phyloP scores from a whole-genome alignment of 1,284 basidiomycete genomes.

The Schizophyllum commune region DNA sequence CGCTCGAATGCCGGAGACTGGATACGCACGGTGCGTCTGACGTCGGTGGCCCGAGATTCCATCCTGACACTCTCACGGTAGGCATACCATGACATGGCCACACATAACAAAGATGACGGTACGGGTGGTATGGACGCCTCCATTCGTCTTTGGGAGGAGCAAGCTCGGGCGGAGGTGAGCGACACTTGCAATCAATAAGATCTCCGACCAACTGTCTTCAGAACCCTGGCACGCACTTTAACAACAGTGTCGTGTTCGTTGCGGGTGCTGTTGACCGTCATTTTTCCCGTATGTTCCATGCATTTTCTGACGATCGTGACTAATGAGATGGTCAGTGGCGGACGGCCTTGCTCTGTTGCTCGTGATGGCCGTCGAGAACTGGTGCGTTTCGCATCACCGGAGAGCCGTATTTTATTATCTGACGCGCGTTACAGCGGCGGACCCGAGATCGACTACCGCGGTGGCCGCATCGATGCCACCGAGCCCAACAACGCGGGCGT shows the following conservation, averaged over 20 bases:
- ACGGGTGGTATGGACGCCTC: constrained; percentile 26
- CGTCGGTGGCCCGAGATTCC: neutral
- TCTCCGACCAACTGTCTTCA: neutral
- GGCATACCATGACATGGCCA: constrained; percentile 24
- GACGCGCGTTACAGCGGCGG: constrained; percentile 19
- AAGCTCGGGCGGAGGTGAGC: constrained; percentile 4
- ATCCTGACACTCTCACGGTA: constrained; percentile 1
- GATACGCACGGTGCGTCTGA: constrained; percentile 6
- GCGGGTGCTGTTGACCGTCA: neutral
- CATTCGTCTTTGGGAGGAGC: constrained; percentile 19
- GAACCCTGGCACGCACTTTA: neutral
- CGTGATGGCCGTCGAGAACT: constrained; percentile 10
- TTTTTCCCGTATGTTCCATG: neutral
- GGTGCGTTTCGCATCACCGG: neutral
- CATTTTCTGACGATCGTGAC: neutral
- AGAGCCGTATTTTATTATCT: neutral
- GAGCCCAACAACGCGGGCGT: constrained; percentile 22
- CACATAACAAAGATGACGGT: constrained; percentile 19
- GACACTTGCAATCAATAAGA: too few relatives aligned
- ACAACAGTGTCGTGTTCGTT: neutral
- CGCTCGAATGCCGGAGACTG: constrained; percentile 7
- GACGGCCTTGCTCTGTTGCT: constrained; percentile 11
- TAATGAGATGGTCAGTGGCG: neutral
- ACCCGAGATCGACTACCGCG: constrained; percentile 29
- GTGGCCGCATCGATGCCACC: constrained; percentile 29